phyloP scores from a whole-genome alignment of 345 rosid species.

The Arabis hirsuta region DNA sequence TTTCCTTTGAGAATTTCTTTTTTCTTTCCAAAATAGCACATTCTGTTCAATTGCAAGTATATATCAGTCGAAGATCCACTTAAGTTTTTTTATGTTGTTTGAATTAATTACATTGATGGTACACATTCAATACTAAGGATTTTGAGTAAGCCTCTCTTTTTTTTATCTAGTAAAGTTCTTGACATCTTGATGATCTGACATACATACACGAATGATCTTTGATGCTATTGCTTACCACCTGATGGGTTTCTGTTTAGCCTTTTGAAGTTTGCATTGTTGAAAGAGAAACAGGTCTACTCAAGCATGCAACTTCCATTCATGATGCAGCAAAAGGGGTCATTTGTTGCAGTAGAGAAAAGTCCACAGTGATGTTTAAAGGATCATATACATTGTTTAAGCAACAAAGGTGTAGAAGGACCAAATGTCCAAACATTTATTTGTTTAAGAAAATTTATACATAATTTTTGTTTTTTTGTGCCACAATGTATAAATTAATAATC shows the following conservation, averaged over 20 bases:
- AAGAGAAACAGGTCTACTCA: not conserved
- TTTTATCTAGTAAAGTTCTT: not conserved
- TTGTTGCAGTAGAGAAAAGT: not conserved
- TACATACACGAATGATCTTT: not conserved
- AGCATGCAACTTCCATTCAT: not conserved
- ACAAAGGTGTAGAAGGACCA: too few species aligned
- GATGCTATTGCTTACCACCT: not conserved
- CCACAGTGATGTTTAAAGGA: not conserved
- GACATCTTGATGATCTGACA: not conserved
- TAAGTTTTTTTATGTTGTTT: too few species aligned
- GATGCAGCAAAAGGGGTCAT: slow-evolving; percentile 7
- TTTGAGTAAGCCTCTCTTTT: not conserved
- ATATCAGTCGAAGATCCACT: too few species aligned
- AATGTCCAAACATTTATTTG: too few species aligned
- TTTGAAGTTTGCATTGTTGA: slow-evolving; percentile 5
- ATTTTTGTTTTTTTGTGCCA: too few species aligned
- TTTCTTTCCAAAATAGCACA: too few species aligned
- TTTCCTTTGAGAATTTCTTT: too few species aligned
- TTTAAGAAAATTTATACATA: too few species aligned
- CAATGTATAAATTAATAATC: too few species aligned
- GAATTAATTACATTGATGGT: not conserved
- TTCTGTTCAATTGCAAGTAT: too few species aligned
- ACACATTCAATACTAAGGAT: too few species aligned
- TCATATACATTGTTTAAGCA: too few species aligned
- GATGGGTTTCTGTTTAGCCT: slow-evolving; percentile 19